Evolutionary conservation across 2,329 filamentous ascomycete genomes (phyloP).

Genomic region (Ophiostoma novo-ulmi): DNA sequence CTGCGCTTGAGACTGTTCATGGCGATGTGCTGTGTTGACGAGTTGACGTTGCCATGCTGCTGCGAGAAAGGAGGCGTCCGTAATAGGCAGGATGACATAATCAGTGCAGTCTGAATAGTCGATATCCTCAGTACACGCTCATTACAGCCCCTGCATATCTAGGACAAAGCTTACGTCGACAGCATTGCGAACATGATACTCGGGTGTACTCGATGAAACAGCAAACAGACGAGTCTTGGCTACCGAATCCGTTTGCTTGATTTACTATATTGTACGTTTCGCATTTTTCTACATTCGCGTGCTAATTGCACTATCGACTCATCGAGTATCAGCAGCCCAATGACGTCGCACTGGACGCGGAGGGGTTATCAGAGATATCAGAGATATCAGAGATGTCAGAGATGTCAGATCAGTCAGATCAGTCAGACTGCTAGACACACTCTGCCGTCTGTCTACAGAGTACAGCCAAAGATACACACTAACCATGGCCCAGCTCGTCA

Average conservation of each 20-base stretch:
- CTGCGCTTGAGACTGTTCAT: slow-evolving; percentile 5
- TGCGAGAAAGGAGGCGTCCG: not conserved
- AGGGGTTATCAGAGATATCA: not conserved
- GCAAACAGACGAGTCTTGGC: not conserved
- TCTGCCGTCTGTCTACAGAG: not conserved
- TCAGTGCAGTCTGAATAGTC: not conserved
- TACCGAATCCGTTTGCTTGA: not conserved
- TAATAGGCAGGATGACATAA: slow-evolving; percentile 10
- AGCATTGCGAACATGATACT: not conserved
- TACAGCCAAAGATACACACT: not conserved
- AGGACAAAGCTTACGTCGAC: not conserved
- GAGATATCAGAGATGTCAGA: too few relatives aligned
- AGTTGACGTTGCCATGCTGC: not conserved
- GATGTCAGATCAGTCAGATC: too few relatives aligned
- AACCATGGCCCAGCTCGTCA: slow-evolving; percentile 31
- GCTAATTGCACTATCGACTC: not conserved
- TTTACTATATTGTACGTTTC: not conserved
- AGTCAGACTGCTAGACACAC: too few relatives aligned
- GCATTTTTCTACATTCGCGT: not conserved
- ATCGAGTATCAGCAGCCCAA: not conserved
- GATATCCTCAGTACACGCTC: too few relatives aligned
- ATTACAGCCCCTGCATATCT: not conserved
- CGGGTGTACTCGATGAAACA: not conserved
- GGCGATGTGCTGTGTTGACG: not conserved
- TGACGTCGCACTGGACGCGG: not conserved